Percentiles rank a stretch among this genome's conserved stretches.
phyloP scores from a whole-genome alignment of 2,329 filamentous ascomycete species.

The Pleurostoma richardsiae region DNA sequence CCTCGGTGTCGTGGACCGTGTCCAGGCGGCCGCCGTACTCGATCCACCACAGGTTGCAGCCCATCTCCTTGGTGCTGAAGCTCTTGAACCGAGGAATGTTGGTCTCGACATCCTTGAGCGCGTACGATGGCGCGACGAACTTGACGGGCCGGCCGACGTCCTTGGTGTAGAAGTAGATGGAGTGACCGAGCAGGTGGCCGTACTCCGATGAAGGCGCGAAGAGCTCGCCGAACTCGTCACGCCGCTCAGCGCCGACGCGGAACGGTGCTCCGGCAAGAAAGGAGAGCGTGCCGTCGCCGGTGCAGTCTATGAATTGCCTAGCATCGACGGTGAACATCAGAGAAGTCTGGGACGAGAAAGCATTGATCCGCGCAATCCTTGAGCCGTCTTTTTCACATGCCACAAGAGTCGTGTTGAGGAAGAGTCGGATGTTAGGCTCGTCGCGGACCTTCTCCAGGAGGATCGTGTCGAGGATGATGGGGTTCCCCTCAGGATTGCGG shows the following conservation, averaged over 20 bases:
- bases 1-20: constrained; percentile 17
- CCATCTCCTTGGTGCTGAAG: constrained; percentile 17
- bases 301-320: constrained; percentile 15
- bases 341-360: constrained; percentile 16
- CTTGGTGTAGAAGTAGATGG: constrained; percentile 19
- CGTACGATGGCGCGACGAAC: constrained; percentile 16
- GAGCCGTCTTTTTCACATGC: constrained; percentile 14
- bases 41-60: constrained; percentile 18
- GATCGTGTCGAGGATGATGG: constrained; percentile 16
- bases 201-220: constrained; percentile 17
- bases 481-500: constrained; percentile 18
- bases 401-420: constrained; percentile 15
- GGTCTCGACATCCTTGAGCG: constrained; percentile 14
- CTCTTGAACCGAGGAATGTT: constrained; percentile 17
- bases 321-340: constrained; percentile 21
- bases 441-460: constrained; percentile 16
- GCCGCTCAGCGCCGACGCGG: constrained; percentile 14
- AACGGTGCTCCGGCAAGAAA: constrained; percentile 17
- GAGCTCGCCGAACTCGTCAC: constrained; percentile 15
- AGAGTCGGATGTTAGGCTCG: constrained; percentile 15
- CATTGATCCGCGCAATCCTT: constrained; percentile 13
- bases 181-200: constrained; percentile 18
- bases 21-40: constrained; percentile 17
- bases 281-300: constrained; percentile 15
- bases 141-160: constrained; percentile 13